Base-by-base conservation (phyloP, 257 asterid genomes). In the Jacaranda copaia region DNA sequence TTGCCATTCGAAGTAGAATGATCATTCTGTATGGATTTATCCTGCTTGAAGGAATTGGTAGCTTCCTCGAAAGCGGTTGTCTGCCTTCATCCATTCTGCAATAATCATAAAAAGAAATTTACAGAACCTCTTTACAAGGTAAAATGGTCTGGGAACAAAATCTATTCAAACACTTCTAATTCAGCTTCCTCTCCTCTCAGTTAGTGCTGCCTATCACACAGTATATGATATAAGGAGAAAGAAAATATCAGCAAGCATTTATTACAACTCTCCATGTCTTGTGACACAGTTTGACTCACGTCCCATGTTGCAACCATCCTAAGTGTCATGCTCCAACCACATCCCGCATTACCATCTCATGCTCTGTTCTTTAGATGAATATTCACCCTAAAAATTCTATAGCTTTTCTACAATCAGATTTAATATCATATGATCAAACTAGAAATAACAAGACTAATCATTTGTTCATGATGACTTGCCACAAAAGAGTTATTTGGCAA, bases 31-130 rank as follows among this genome's bases (percentile, higher is more conserved):
- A 92, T 3, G 97, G 97, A 84, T 75, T 90, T 63, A 92, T 91
- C 89, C 67, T 90, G 91, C 96, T 92, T n/a, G 95, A 90, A 42
- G 96, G 86, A 73, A 92, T 85, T 2, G 95, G 96, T 16, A 87
- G 56, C 91, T 92, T 92, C 81, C 97, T 89, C 6, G 96, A 90
- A 65, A 92, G 97, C 0, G 97, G 97, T 64, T 92, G 97, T 75
- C 97, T 86, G 77, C 97, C 96, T 87, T 92, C 97, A 59, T 92
- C 97, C 96, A 83, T 90, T 92, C 97, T 90, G 82, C 42, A 73
- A 86, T 48, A 19, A 66, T 11, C 60, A 66, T 32, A 35, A 73
- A 48, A 62, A 11, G 66, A 35, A 62, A 63, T 13, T 70, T 49
- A 60, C 57, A 46, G 16, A n/a, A 63, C 48, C 39, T 52, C 36